Conservation (phyloP, 306 rosid genomes). For the Prunus armeniaca region DNA sequence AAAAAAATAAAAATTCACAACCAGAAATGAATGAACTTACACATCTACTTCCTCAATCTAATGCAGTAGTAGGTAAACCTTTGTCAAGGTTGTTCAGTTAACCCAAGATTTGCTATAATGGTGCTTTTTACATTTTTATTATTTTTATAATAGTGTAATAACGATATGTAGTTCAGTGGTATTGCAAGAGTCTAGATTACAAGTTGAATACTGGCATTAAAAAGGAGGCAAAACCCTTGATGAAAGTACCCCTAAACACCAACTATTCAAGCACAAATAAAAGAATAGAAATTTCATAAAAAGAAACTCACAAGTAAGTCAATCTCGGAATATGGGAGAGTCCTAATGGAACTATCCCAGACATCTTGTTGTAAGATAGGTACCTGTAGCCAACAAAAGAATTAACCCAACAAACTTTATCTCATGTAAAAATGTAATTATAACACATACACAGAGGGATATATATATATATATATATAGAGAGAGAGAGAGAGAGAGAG, state of each 20-base stretch:
- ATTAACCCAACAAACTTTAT: not conserved
- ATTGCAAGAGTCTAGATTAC: not conserved
- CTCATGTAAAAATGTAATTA: not conserved
- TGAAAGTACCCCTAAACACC: not conserved
- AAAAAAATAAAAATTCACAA: no score
- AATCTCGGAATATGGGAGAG: conserved; percentile 79
- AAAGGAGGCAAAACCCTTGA: not conserved
- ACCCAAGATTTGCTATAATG: not conserved
- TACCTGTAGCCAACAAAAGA: conserved; percentile 53
- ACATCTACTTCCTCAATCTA: not conserved
- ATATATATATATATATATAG: no score
- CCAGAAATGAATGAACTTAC: not conserved
- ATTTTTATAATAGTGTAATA: no score
- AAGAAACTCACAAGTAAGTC: conserved; percentile 83
- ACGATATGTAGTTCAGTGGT: not conserved
- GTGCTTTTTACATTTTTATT: not conserved
- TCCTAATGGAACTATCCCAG: conserved; percentile 83
- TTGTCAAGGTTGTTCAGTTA: not conserved
- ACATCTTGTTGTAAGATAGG: conserved; percentile 89
- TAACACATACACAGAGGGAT: not conserved
- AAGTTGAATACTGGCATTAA: not conserved
- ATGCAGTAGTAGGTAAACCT: not conserved
- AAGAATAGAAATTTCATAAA: no score
- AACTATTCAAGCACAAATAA: conserved; percentile 15
- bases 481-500: not conserved